Evolutionary conservation across 768 basidiomycete species (phyloP).

Genomic region (Boletellus ananiceps): DNA sequence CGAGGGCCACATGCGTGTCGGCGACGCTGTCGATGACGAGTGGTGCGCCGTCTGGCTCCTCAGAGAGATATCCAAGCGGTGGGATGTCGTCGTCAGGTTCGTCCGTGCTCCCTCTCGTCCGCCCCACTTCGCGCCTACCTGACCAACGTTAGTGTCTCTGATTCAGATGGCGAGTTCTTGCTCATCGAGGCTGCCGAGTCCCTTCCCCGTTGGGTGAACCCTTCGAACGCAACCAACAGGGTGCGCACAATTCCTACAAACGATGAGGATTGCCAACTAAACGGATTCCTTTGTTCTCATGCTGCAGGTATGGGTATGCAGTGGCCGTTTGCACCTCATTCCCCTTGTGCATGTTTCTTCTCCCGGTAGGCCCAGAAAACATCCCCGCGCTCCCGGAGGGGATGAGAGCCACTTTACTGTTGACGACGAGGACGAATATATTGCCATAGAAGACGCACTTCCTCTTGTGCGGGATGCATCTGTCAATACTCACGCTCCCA

Average conservation of each 20-base stretch:
- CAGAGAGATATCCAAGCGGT: slow-evolving; percentile 66
- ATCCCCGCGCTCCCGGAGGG: slow-evolving; percentile 43
- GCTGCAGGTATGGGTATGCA: slow-evolving; percentile 86
- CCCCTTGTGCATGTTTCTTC: slow-evolving; percentile 74
- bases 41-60: slow-evolving; percentile 94
- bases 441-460: slow-evolving; percentile 61
- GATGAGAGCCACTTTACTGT: slow-evolving; percentile 43
- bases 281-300: slow-evolving; percentile 29
- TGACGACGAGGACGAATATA: slow-evolving; percentile 46
- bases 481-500: slow-evolving; percentile 55
- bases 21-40: slow-evolving; percentile 97
- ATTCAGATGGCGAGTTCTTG: slow-evolving; percentile 94
- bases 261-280: slow-evolving; percentile 32
- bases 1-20: slow-evolving; percentile 84
- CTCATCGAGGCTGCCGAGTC: slow-evolving; percentile 93
- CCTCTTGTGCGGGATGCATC: slow-evolving; percentile 51
- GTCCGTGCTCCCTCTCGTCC: slow-evolving; percentile 13
- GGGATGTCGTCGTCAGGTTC: slow-evolving; percentile 80
- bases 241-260: slow-evolving; percentile 48
- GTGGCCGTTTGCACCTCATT: slow-evolving; percentile 79
- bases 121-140: no score
- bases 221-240: slow-evolving; percentile 88
- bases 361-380: slow-evolving; percentile 49
- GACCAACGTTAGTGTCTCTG: slow-evolving; percentile 43
- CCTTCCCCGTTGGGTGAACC: slow-evolving; percentile 87